phyloP scores from a whole-genome alignment of 2,329 filamentous ascomycete species.

The Cladorrhinum sp. region DNA sequence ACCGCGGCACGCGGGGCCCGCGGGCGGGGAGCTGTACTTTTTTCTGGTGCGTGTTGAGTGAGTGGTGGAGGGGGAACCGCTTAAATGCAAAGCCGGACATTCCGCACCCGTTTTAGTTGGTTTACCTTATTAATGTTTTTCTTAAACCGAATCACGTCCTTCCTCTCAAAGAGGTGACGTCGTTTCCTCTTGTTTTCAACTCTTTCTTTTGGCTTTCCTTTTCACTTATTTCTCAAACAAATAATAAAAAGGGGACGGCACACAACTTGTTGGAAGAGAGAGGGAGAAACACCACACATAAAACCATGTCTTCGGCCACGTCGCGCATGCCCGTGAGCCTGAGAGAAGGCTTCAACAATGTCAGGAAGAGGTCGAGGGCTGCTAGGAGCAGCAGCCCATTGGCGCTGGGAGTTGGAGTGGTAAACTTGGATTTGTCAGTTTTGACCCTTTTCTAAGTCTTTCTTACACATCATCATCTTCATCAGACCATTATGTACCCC shows the following conservation, averaged over 20 bases:
- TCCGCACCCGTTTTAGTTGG: background rate
- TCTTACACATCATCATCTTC: background rate
- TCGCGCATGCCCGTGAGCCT: conserved; percentile 70
- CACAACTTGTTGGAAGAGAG: no score
- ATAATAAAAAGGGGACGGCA: no score
- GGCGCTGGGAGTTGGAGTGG: conserved; percentile 37
- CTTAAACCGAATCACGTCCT: background rate
- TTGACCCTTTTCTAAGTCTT: background rate
- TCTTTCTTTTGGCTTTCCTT: conserved; percentile 1
- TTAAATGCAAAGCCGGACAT: conserved; percentile 5
- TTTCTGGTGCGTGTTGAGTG: no score
- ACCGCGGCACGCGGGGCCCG: conserved; percentile 14
- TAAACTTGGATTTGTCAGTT: conserved; percentile 69
- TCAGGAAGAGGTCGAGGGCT: conserved; percentile 51
- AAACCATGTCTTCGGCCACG: conserved; percentile 55
- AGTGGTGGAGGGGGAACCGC: background rate
- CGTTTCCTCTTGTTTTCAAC: conserved; percentile 4
- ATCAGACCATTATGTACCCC: background rate
- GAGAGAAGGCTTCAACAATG: conserved; percentile 61
- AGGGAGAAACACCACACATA: conserved; percentile 7
- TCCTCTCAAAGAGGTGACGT: background rate
- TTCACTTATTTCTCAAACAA: background rate
- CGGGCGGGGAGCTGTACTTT: no score
- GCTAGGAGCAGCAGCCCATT: conserved; percentile 44
- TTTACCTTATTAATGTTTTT: background rate